These are phyloP conservation scores for Blumeria hordei DNA, from an alignment of 2,329 filamentous ascomycete species.

Conservation along the genomic window DNA sequence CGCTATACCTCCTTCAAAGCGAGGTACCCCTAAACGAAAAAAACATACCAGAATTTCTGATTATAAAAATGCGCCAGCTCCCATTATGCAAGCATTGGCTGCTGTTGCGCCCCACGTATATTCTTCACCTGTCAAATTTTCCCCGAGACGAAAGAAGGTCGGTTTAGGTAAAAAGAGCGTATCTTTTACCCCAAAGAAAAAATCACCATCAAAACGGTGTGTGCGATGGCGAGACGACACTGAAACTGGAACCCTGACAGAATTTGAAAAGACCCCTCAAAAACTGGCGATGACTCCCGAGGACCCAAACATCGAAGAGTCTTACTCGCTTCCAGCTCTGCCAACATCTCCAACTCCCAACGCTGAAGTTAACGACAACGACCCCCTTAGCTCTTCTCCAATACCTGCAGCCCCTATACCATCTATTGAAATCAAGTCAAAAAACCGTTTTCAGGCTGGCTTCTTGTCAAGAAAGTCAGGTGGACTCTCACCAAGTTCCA, in stretches of 20 bases:
- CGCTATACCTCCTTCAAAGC: constrained; percentile 42
- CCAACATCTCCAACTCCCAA: constrained; percentile 23
- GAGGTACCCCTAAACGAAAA: constrained; percentile 57
- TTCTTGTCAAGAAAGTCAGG: constrained; percentile 46
- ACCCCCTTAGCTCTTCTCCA: constrained; percentile 25
- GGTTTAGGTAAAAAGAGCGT: constrained; percentile 42
- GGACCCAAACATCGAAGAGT: constrained; percentile 24
- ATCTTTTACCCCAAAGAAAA: constrained; percentile 63
- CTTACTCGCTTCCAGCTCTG: constrained; percentile 21
- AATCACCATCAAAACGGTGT: constrained; percentile 42
- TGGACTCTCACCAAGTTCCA: constrained; percentile 38
- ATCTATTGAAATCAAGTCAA: constrained; percentile 35
- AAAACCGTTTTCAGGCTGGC: constrained; percentile 68
- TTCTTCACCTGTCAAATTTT: constrained; percentile 45
- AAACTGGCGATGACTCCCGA: constrained; percentile 36
- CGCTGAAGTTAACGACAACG: constrained; percentile 12
- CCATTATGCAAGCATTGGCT: constrained; percentile 18
- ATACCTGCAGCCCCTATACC: constrained; percentile 30
- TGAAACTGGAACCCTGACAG: constrained; percentile 61
- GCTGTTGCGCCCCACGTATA: constrained; percentile 16
- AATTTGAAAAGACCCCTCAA: constrained; percentile 78
- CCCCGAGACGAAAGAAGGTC: constrained; percentile 60
- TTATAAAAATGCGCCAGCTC: constrained; percentile 7
- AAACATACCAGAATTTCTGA: constrained; percentile 19
- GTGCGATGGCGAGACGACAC: constrained; percentile 89